Base-by-base conservation (phyloP, 129 eudicot species). In the Oenanthe sinensis region DNA sequence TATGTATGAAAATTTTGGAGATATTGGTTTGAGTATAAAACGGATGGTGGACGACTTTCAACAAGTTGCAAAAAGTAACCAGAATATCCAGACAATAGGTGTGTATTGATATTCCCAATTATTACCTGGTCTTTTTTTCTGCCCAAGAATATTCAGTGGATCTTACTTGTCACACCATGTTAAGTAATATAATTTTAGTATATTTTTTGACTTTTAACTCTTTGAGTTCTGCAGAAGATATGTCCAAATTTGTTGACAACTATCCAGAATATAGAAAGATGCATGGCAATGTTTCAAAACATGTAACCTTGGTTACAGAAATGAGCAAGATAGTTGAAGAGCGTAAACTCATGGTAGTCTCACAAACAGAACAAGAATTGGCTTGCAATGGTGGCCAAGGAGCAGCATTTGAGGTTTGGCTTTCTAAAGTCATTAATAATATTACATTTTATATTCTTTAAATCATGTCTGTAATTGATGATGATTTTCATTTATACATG, bases 351-450 rank as follows among this genome's bases (percentile, higher is more conserved):
- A 92, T 96, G 99, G 58, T 87, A 81, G 97, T 96, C 67, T 96
- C 97, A 75, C 96, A 96, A 82, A 90, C 91, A 37, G 99, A 96
- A 86, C 99, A 96, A 78, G 99, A 96, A 50, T 85, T 96, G 82
- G 97, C 99, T 81, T 96, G 99, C 87, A 96, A 90, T 79, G 99
- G 97, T 52, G 99, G 99, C 30, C 97, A 96, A 90, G 99, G 95
- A 67, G 99, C 99, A 79, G 97, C 99, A 22, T 92, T 92, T 52
- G 97, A 96, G 99, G 99, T 95, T 52, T 63, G 80, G 28, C 65
- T 43, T 40, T 65, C 30, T 15, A 36, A 60, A 62, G 65, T 1
- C 20, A 22, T 16, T 45, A 24, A 14, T 19, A 71, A 39, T n/a
- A 20, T 2, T 4, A 11, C 15, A 28, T 65, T 13, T 43, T 40